Evolutionary conservation across 2,329 filamentous ascomycete species (phyloP).

Genomic region (Zalaria obscura): DNA sequence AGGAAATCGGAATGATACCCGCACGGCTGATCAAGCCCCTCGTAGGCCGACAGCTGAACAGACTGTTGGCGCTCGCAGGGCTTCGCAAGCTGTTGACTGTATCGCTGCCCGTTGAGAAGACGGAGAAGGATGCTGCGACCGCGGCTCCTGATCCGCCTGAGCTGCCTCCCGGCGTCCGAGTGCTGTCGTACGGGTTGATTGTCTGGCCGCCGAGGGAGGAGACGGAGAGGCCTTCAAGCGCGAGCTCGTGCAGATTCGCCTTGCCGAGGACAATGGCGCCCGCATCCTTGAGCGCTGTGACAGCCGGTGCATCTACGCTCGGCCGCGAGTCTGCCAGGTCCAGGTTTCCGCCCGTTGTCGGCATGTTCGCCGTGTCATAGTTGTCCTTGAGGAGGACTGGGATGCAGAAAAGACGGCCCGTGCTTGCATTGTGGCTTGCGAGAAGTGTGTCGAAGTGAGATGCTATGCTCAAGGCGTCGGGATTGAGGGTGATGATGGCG

Average conservation of each 20-base stretch:
- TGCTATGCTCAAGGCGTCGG: slow-evolving; percentile 33
- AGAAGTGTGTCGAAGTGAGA: slow-evolving; percentile 34
- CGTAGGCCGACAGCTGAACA: slow-evolving; percentile 44
- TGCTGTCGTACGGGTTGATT: slow-evolving; percentile 49
- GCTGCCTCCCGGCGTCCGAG: slow-evolving; percentile 50
- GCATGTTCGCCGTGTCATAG: slow-evolving; percentile 40
- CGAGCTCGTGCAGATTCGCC: slow-evolving; percentile 42
- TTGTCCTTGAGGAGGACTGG: slow-evolving; percentile 53
- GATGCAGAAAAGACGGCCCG: slow-evolving; percentile 42
- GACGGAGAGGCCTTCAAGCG: slow-evolving; percentile 47
- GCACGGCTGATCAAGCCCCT: slow-evolving; percentile 15
- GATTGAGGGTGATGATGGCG: slow-evolving; percentile 41
- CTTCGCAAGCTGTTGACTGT: slow-evolving; percentile 46
- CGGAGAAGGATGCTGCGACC: slow-evolving; percentile 41
- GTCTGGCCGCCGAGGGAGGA: slow-evolving; percentile 52
- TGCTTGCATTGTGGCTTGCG: slow-evolving; percentile 31
- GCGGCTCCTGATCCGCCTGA: slow-evolving; percentile 50
- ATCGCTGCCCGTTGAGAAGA: slow-evolving; percentile 28
- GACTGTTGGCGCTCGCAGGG: slow-evolving; percentile 45
- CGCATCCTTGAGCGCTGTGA: slow-evolving; percentile 15
- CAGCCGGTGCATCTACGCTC: slow-evolving; percentile 17
- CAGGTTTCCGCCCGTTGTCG: slow-evolving; percentile 42
- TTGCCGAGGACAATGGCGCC: slow-evolving; percentile 20
- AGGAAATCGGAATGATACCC: slow-evolving; percentile 17
- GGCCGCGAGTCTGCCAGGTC: slow-evolving; percentile 35